Base-by-base conservation (phyloP, 495 filamentous ascomycete species). In the Aspergillus sclerotioniger region DNA sequence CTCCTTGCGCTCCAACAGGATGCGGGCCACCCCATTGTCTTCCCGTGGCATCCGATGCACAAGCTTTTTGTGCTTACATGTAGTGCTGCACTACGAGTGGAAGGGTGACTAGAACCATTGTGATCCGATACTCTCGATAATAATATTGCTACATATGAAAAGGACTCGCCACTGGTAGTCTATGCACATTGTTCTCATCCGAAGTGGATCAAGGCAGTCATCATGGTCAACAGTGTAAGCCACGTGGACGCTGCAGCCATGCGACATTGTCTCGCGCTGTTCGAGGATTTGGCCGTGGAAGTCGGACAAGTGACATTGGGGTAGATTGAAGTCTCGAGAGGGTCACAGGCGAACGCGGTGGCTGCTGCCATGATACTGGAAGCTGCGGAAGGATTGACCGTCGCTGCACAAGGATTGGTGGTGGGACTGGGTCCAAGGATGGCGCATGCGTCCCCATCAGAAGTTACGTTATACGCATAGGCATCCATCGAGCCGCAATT, bases 181-280 rank as follows among this genome's bases (percentile, higher is more conserved):
- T 47, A 47, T 4, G 16, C 25, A 20, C 44, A 47, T 47, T 17
- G 16, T 25, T 19, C 9, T 47, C 44, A 47, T 47, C 44, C 21
- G 16, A 47, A 17, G 16, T 47, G 19, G 17, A 21, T 47, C 44
- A 47, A 25, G 44, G 44, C 44, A 20, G 44, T 47, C 44, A 47
- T 17, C 44, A 47, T n/a, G 44, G 44, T 47, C 44, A 47, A 47
- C 44, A 47, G 44, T 17, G 17, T 21, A 47, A 47, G 44, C 44
- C 8, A 47, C 25, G 44, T 47, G 19, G 16, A 47, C 25, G 44
- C 44, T 47, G 44, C 12, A 8, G 44, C 44, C 44, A 47, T 47
- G 21, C 5, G 44, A 8, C 19, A 21, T 47, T 10, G 44, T 25
- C 16, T 17, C 12, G 44, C 44, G 1, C 12, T 17, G 44, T 47